phyloP scores from a whole-genome alignment of 257 asterid species.

The Solanum tarapatanum region DNA sequence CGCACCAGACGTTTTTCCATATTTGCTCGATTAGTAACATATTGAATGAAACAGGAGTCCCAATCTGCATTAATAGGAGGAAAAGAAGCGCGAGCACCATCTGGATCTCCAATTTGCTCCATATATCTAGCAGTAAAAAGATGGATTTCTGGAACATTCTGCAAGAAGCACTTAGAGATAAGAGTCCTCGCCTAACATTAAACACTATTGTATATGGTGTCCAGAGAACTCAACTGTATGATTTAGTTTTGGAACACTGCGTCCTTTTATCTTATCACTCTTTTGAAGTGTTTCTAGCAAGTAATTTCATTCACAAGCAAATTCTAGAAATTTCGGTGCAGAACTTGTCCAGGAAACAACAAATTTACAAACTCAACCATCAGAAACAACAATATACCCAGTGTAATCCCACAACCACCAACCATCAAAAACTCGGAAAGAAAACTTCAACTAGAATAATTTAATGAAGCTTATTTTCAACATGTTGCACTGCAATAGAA shows the following conservation, averaged over 20 bases:
- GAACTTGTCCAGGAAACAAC: not conserved
- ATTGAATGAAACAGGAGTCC: constrained; percentile 42
- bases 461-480: not conserved
- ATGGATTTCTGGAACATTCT: constrained; percentile 74
- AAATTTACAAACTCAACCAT: not conserved
- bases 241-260: not conserved
- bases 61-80: constrained; percentile 28
- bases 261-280: not conserved
- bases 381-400: not conserved
- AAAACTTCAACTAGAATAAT: not conserved
- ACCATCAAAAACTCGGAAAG: not conserved
- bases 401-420: not conserved
- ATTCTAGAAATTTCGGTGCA: not conserved
- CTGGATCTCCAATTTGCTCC: constrained; percentile 67
- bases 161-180: constrained; percentile 12
- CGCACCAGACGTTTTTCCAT: constrained; percentile 82
- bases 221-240: not conserved
- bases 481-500: not conserved
- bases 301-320: not conserved
- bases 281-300: not conserved
- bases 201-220: not conserved
- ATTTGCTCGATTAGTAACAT: constrained; percentile 52
- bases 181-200: not conserved
- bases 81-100: constrained; percentile 62
- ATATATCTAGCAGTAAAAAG: constrained; percentile 64